Evolutionary conservation across 441 rosid species (phyloP).

Genomic region (Macaranga tanarius): DNA sequence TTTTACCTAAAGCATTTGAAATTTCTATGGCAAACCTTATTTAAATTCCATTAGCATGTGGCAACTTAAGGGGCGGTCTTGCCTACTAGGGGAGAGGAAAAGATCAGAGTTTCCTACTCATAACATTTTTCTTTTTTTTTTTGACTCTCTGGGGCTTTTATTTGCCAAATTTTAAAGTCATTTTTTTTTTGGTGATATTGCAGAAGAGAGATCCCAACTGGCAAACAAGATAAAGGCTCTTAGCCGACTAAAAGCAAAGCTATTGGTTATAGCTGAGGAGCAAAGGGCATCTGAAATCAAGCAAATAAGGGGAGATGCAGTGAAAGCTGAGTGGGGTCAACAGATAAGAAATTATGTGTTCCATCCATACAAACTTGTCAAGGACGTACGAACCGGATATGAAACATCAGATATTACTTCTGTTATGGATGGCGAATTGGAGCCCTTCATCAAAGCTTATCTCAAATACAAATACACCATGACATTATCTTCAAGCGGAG

Average conservation of each 20-base stretch:
- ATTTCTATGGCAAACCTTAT: neutral
- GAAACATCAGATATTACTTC: constrained; percentile 83
- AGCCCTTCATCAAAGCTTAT: constrained; percentile 81
- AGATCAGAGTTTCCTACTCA: too few relatives aligned
- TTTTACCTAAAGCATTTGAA: neutral
- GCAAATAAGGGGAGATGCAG: constrained; percentile 90
- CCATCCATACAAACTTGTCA: constrained; percentile 95
- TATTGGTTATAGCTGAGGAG: constrained; percentile 84
- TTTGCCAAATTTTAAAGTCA: neutral
- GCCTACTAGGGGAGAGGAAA: too few relatives aligned
- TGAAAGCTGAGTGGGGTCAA: constrained; percentile 98
- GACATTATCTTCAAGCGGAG: constrained; percentile 34
- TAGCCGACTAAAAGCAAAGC: constrained; percentile 76
- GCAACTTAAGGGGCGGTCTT: too few relatives aligned
- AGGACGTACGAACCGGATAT: constrained; percentile 71
- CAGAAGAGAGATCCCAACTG: constrained; percentile 92
- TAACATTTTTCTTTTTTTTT: too few relatives aligned
- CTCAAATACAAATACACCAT: constrained; percentile 69
- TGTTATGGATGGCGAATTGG: constrained; percentile 95
- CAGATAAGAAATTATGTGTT: constrained; percentile 89
- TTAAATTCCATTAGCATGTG: too few relatives aligned
- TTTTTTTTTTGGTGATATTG: neutral
- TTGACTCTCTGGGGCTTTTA: neutral
- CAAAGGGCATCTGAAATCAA: constrained; percentile 88
- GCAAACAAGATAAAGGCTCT: constrained; percentile 86